Evolutionary conservation across 768 basidiomycete species (phyloP).

Genomic region (Cystobasidium onofrii): DNA sequence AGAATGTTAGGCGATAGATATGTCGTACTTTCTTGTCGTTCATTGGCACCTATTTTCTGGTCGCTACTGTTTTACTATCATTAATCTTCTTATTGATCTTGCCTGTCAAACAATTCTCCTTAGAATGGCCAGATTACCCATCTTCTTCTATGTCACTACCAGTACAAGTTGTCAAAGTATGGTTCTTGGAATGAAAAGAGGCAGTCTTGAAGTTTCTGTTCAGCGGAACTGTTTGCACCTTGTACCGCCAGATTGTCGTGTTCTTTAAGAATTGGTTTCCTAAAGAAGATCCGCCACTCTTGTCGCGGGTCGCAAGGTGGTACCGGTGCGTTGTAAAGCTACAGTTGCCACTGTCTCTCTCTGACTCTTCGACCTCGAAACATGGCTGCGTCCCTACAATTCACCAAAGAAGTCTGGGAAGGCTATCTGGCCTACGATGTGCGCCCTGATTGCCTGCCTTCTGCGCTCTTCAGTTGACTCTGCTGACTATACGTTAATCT

Average conservation of each 20-base stretch:
- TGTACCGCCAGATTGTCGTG: too few relatives aligned
- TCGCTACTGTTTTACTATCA: too few relatives aligned
- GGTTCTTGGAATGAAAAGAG: neutral
- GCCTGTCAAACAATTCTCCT: too few relatives aligned
- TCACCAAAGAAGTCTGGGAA: slow-evolving; percentile 21
- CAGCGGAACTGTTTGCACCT: neutral
- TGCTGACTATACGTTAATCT: neutral
- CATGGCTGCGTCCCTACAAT: slow-evolving; percentile 24
- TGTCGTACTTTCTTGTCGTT: neutral
- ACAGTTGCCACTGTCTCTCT: neutral
- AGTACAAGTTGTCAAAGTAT: slow-evolving; percentile 12
- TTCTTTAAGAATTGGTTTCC: too few relatives aligned
- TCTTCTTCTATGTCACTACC: neutral
- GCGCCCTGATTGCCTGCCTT: neutral
- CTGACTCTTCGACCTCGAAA: neutral
- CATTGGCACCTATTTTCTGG: too few relatives aligned
- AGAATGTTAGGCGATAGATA: too few relatives aligned
- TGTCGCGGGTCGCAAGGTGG: too few relatives aligned
- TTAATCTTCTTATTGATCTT: too few relatives aligned
- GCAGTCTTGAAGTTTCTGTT: neutral
- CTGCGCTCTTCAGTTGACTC: neutral
- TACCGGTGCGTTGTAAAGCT: too few relatives aligned
- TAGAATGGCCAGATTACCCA: too few relatives aligned
- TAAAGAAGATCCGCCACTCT: too few relatives aligned
- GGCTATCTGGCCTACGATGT: slow-evolving; percentile 22